Percentiles rank a stretch among this genome's conserved stretches.
Conservation (phyloP, 2,329 filamentous ascomycete species). For the Lomentospora prolificans region DNA sequence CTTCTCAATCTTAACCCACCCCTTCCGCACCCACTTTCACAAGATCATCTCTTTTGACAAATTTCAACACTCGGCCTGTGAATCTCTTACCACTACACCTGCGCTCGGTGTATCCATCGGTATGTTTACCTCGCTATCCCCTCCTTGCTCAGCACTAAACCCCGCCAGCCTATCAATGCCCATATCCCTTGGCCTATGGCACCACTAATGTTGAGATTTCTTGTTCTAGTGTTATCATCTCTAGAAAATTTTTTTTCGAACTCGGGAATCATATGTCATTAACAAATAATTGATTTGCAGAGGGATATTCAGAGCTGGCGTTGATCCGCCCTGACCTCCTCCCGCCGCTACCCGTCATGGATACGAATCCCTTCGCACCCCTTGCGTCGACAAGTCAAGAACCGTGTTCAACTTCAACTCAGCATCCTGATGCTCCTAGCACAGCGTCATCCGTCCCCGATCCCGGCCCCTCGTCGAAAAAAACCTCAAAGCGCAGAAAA, state of each 20-base stretch:
- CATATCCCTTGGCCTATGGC: background rate
- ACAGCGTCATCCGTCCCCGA: conserved; percentile 7
- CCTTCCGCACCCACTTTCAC: too few species aligned
- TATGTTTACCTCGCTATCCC: background rate
- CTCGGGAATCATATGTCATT: too few species aligned
- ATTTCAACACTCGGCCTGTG: background rate
- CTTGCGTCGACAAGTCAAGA: background rate
- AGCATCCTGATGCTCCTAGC: background rate
- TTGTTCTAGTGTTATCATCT: too few species aligned
- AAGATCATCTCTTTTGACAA: background rate
- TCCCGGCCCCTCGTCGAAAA: conserved; percentile 38
- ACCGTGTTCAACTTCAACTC: background rate
- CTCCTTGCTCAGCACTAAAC: background rate
- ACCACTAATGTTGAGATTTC: too few species aligned
- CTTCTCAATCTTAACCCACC: too few species aligned
- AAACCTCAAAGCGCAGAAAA: conserved; percentile 30
- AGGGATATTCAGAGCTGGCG: too few species aligned
- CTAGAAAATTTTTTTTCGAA: too few species aligned
- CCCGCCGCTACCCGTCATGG: background rate
- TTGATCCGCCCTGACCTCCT: too few species aligned
- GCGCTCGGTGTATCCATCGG: background rate
- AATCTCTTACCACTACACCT: background rate
- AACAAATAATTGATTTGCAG: too few species aligned
- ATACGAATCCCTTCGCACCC: background rate
- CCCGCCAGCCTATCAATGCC: background rate